Conservation (phyloP, 108 stramenopile genomes). For the Pseudonitzschia multiseries region DNA sequence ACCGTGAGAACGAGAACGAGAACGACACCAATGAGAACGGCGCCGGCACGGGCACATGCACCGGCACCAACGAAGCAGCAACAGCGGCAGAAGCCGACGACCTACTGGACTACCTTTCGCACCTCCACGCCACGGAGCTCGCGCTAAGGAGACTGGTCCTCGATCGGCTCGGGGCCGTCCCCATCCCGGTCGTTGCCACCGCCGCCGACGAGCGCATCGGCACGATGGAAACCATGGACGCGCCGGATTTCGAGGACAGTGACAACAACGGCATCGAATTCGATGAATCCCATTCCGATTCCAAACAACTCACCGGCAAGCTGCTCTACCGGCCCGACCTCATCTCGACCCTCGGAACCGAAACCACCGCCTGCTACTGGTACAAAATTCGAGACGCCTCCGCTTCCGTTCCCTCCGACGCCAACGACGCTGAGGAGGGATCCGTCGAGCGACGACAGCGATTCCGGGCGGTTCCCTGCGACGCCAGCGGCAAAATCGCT, state of each 20-base stretch:
- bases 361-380: slow-evolving; percentile 61
- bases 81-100: slow-evolving; percentile 20
- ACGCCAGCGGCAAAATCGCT: neutral
- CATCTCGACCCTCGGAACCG: slow-evolving; percentile 1
- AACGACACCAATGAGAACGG: slow-evolving; percentile 19
- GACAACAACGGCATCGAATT: too few relatives aligned
- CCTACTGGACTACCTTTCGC: slow-evolving; percentile 56
- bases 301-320: slow-evolving; percentile 41
- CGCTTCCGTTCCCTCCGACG: slow-evolving; percentile 45
- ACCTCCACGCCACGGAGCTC: slow-evolving; percentile 68
- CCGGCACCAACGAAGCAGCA: neutral
- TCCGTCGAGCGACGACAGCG: slow-evolving; percentile 67
- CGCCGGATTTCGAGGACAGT: slow-evolving; percentile 51
- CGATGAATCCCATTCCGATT: too few relatives aligned
- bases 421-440: slow-evolving; percentile 30
- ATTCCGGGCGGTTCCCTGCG: slow-evolving; percentile 58
- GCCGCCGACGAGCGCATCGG: slow-evolving; percentile 73
- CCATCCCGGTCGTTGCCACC: slow-evolving; percentile 59
- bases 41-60: neutral
- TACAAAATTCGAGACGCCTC: slow-evolving; percentile 56
- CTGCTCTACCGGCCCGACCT: slow-evolving; percentile 58
- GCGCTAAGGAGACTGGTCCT: slow-evolving; percentile 51
- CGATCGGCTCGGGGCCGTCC: slow-evolving; percentile 47
- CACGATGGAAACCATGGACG: slow-evolving; percentile 62
- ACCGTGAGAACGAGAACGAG: neutral